Base-by-base conservation (phyloP, 805 yeast genomes). In the Wickerhamiella brachini region DNA sequence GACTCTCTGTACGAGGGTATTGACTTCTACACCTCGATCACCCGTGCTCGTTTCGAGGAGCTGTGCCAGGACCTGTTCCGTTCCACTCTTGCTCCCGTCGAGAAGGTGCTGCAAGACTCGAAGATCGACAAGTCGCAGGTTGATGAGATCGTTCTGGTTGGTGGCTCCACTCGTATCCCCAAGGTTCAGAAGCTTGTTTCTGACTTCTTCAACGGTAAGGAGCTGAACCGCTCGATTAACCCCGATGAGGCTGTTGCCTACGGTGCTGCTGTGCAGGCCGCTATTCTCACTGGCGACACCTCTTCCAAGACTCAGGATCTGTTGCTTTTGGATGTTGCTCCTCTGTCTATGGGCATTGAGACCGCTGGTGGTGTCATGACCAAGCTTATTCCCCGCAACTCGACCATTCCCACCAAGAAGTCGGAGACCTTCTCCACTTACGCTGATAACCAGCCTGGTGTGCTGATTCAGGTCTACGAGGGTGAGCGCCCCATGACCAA, bases 331-430 rank as follows among this genome's bases (percentile, higher is more conserved):
- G 97, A 89, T 79, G 97, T 89, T 70, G 94, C 97, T 65, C 97
- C 97, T 72, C 79, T 89, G 69, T 89, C 97, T 51, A 71, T 88
- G 64, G 97, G 97, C 81, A 88, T 89, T 73, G 97, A 89, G 77
- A 89, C 96, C 61, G 96, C 96, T 65, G 97, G 97, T 78, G 97
- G 97, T 81, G 89, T 88, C 74, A 88, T 89, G 95, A 89, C 96
- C 71, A 86, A 86, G 76, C 81, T 89, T 74, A 89, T 90, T 66
- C 95, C 96, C 76, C 85, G 98, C 80, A 90, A 90, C 85, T 83
- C 95, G 52, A 87, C 96, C 56, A 87, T 89, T 62, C 97, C 97
- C 73, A 85, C 95, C 71, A 88, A 88, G 81, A 89, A 89, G 77
- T 86, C 96, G 43, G 95, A 88, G 78, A 81, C 85, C 59, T 89